These are phyloP conservation scores for Cercospora zeae-maydis DNA, from an alignment of 2,329 filamentous ascomycete genomes.

Conservation along the genomic window DNA sequence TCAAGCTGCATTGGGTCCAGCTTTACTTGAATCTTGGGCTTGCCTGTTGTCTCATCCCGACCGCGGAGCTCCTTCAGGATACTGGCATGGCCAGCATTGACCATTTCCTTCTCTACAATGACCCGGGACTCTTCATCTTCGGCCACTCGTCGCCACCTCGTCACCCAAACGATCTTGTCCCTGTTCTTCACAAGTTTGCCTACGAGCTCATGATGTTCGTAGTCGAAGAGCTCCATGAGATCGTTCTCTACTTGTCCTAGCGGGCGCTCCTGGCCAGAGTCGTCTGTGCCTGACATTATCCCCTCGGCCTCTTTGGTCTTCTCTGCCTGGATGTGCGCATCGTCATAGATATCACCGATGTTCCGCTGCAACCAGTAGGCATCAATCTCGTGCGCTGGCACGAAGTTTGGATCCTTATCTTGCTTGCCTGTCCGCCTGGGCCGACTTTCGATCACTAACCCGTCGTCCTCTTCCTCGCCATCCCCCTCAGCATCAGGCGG, in stretches of 20 bases:
- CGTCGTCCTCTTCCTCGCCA: slow-evolving; percentile 67
- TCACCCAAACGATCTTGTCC: slow-evolving; percentile 94
- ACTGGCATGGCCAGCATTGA: slow-evolving; percentile 76
- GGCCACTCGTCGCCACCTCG: slow-evolving; percentile 76
- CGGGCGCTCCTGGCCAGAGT: slow-evolving; percentile 75
- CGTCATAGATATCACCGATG: slow-evolving; percentile 81
- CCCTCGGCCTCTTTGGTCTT: slow-evolving; percentile 82
- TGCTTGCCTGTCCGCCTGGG: slow-evolving; percentile 47
- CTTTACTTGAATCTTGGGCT: slow-evolving; percentile 74
- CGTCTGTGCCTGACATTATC: slow-evolving; percentile 69
- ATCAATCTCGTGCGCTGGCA: slow-evolving; percentile 87
- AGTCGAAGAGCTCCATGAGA: slow-evolving; percentile 96
- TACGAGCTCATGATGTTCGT: slow-evolving; percentile 90
- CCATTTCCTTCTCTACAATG: slow-evolving; percentile 85
- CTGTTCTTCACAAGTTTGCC: slow-evolving; percentile 86
- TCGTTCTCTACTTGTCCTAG: slow-evolving; percentile 96
- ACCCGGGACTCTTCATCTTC: slow-evolving; percentile 69
- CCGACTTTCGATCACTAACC: slow-evolving; percentile 77
- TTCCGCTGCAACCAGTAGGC: slow-evolving; percentile 96
- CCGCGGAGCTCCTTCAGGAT: slow-evolving; percentile 87
- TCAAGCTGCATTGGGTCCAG: slow-evolving; percentile 77
- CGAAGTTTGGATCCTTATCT: slow-evolving; percentile 54
- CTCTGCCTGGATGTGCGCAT: slow-evolving; percentile 88
- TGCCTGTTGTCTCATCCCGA: slow-evolving; percentile 58
- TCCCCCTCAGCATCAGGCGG: slow-evolving; percentile 46